Conservation (phyloP, 164 flowering plant genomes). For the Magnolia changhungtana region DNA sequence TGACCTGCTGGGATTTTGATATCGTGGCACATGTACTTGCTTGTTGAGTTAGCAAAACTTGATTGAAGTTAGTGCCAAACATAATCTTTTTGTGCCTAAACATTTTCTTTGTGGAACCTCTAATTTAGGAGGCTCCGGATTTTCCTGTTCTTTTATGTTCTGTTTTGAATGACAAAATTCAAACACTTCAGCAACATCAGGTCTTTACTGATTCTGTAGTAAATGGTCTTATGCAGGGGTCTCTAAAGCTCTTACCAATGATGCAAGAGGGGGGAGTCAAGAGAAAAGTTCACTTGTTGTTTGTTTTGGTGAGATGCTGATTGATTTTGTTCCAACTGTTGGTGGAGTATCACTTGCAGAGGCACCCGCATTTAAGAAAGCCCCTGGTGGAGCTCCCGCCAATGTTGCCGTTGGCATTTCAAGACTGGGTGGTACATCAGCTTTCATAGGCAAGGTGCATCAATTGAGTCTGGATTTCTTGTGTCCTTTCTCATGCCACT, state of each 20-base stretch:
- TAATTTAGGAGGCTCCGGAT: neutral
- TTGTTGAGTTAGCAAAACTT: too few species aligned
- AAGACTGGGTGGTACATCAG: conserved; percentile 70
- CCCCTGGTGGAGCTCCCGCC: conserved; percentile 96
- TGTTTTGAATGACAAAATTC: neutral
- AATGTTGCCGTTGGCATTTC: conserved; percentile 88
- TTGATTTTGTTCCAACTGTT: conserved; percentile 83
- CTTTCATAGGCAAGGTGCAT: conserved; percentile 82
- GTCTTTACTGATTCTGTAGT: neutral
- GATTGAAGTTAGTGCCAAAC: neutral
- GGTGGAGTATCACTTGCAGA: conserved; percentile 83
- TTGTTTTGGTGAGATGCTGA: conserved; percentile 89
- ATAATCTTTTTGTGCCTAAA: neutral
- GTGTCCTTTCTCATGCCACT: neutral
- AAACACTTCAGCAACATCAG: neutral
- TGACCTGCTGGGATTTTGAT: neutral
- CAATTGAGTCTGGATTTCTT: neutral
- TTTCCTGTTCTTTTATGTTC: neutral
- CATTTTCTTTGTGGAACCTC: neutral
- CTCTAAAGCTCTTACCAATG: conserved; percentile 12
- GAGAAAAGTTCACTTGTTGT: conserved; percentile 45
- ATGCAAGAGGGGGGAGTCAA: conserved; percentile 14
- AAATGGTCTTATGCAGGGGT: conserved; percentile 24
- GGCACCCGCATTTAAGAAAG: conserved; percentile 82
- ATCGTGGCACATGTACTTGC: neutral